These are phyloP conservation scores for Trypanosoma conorhini DNA, from an alignment of 208 protist genomes.

Conservation along the genomic window DNA sequence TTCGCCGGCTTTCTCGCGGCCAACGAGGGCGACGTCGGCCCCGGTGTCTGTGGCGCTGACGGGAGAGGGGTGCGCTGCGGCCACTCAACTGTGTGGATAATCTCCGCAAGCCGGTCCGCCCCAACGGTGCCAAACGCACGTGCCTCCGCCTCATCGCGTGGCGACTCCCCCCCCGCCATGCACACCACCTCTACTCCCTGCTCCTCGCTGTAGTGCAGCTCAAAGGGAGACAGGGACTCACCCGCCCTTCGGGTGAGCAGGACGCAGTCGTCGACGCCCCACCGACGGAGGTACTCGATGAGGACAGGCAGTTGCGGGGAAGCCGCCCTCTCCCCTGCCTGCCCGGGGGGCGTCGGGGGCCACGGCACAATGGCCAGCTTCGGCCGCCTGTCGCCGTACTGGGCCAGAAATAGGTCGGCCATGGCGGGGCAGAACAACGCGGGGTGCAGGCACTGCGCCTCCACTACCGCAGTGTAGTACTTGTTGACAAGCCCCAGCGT, in stretches of 20 bases:
- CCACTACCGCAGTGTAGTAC: conserved; percentile 45
- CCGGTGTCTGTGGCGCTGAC: too few species aligned
- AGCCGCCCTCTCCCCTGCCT: not conserved
- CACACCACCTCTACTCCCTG: conserved; percentile 41
- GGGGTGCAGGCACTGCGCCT: conserved; percentile 36
- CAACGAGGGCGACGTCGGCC: not conserved
- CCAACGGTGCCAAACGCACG: conserved; percentile 31
- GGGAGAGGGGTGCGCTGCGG: conserved; percentile 1
- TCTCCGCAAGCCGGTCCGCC: conserved; percentile 52
- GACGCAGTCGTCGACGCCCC: conserved; percentile 12
- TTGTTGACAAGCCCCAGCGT: conserved; percentile 40
- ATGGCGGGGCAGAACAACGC: conserved; percentile 38
- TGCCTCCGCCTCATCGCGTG: conserved; percentile 9
- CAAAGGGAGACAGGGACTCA: conserved; percentile 27
- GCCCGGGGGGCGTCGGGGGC: conserved; percentile 7
- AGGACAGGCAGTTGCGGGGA: conserved; percentile 37
- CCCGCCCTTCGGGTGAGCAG: not conserved
- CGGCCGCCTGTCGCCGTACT: conserved; percentile 26
- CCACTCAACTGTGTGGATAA: conserved; percentile 53
- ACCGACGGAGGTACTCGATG: conserved; percentile 28
- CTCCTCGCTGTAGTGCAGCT: conserved; percentile 38
- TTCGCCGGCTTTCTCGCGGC: not conserved
- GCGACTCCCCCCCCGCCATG: conserved; percentile 6
- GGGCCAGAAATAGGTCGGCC: conserved; percentile 43
- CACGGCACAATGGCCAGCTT: conserved; percentile 25